phyloP scores from a whole-genome alignment of 345 rosid species.

The Nasturtium officinale region DNA sequence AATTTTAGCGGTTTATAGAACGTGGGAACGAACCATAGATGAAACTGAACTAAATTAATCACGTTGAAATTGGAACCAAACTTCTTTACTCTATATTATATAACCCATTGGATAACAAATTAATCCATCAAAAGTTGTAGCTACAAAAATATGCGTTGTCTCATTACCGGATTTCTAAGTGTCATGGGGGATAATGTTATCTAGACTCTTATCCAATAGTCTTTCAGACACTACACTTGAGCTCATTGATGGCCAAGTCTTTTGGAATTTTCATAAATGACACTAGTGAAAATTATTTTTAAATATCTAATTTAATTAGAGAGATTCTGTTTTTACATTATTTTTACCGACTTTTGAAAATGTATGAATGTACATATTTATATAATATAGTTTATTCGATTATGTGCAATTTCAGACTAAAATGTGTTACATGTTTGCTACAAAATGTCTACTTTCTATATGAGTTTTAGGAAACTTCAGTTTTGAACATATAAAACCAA shows the following conservation, averaged over 20 bases:
- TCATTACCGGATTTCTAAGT: slow-evolving; percentile 16
- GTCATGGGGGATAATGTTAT: slow-evolving; percentile 35
- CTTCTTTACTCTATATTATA: not conserved
- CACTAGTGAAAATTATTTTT: not conserved
- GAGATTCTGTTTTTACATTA: not conserved
- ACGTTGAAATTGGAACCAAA: not conserved
- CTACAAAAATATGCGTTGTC: slow-evolving; percentile 2
- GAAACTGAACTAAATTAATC: not conserved
- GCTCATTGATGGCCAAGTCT: slow-evolving; percentile 31
- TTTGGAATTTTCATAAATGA: slow-evolving; percentile 1
- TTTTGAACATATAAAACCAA: not conserved
- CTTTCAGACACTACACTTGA: slow-evolving; percentile 14
- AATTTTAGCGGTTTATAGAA: not conserved
- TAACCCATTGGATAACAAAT: not conserved
- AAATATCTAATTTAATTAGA: not conserved
- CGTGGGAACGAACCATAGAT: slow-evolving; percentile 3
- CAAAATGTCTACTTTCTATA: not conserved
- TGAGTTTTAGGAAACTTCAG: not conserved
- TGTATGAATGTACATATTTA: slow-evolving; percentile 2
- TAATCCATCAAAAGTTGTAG: slow-evolving; percentile 9
- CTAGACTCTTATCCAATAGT: slow-evolving; percentile 35
- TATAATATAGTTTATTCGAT: not conserved
- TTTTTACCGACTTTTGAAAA: not conserved
- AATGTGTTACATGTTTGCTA: slow-evolving; percentile 7
- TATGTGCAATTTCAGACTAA: not conserved